Evolutionary conservation across 495 filamentous ascomycete genomes (phyloP).

Genomic region (Elasticomyces elasticus): DNA sequence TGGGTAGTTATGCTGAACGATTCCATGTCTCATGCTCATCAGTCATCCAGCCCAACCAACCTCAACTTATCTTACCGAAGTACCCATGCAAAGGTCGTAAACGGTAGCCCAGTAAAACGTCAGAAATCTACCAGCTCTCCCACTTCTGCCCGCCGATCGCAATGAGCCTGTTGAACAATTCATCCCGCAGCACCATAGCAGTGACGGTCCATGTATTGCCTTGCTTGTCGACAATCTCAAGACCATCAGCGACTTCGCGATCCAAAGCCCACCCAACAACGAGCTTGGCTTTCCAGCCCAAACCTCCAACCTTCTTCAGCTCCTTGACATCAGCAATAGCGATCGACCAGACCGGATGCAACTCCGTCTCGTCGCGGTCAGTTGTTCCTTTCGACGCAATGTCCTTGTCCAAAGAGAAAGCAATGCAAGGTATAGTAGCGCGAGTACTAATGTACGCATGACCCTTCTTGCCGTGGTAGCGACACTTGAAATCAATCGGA

Average conservation of each 20-base stretch:
- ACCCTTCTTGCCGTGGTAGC: conserved; percentile 63
- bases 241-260: conserved; percentile 66
- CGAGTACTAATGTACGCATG: conserved; percentile 56
- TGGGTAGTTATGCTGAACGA: no score
- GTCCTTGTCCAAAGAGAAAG: conserved; percentile 42
- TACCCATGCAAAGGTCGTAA: no score
- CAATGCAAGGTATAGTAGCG: conserved; percentile 49
- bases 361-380: conserved; percentile 36
- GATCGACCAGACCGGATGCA: conserved; percentile 49
- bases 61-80: no score
- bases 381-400: conserved; percentile 41
- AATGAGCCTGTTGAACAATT: conserved; percentile 75
- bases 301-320: conserved; percentile 70
- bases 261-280: conserved; percentile 74
- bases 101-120: no score
- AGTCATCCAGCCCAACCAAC: no score
- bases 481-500: conserved; percentile 63
- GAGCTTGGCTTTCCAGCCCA: conserved; percentile 83
- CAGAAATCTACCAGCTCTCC: conserved; percentile 55
- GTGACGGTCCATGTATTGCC: conserved; percentile 54
- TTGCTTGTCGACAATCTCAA: conserved; percentile 53
- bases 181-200: conserved; percentile 63
- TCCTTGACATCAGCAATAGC: conserved; percentile 53
- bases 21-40: no score
- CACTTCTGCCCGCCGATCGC: conserved; percentile 81